A percentile compares a stretch with the other conserved stretches of the same genome.
phyloP scores from a whole-genome alignment of 345 rosid species.

The Eucalyptus shirleyi region DNA sequence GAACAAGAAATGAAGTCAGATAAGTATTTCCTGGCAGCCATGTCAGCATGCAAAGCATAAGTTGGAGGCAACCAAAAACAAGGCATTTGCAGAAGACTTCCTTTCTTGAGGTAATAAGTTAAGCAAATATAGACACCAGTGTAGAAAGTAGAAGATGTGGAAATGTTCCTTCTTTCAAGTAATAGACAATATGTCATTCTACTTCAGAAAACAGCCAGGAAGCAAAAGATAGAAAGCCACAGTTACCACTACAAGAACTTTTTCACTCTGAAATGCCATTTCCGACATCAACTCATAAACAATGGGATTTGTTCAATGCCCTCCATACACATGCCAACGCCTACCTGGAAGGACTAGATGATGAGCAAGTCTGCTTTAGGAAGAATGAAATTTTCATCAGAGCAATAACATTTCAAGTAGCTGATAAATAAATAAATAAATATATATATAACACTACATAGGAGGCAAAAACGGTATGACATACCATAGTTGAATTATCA shows the following conservation, averaged over 20 bases:
- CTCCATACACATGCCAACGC: slow-evolving; percentile 96
- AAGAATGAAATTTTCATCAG: not conserved
- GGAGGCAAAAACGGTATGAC: not conserved
- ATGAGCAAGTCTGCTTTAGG: not conserved
- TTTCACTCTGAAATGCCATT: slow-evolving; percentile 77
- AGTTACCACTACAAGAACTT: slow-evolving; percentile 59
- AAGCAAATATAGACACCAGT: not conserved
- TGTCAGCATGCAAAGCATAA: not conserved
- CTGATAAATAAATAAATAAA: not conserved
- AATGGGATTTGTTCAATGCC: slow-evolving; percentile 95
- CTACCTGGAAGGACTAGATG: slow-evolving; percentile 31
- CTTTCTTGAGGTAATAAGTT: not conserved
- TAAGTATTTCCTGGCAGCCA: not conserved
- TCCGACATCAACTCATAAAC: slow-evolving; percentile 87
- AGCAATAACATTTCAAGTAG: not conserved
- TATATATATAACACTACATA: not conserved
- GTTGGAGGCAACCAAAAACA: not conserved
- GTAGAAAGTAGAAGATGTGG: not conserved
- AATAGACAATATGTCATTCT: not conserved
- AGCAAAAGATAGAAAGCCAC: not conserved
- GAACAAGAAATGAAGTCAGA: not conserved
- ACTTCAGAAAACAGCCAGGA: not conserved
- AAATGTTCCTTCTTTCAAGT: not conserved
- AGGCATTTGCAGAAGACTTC: not conserved
- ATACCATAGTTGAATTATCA: too few relatives aligned